Evolutionary conservation across 441 rosid genomes (phyloP), one percentile per base, ranked within the genome.

Genomic region (Mallotus japonicus): DNA sequence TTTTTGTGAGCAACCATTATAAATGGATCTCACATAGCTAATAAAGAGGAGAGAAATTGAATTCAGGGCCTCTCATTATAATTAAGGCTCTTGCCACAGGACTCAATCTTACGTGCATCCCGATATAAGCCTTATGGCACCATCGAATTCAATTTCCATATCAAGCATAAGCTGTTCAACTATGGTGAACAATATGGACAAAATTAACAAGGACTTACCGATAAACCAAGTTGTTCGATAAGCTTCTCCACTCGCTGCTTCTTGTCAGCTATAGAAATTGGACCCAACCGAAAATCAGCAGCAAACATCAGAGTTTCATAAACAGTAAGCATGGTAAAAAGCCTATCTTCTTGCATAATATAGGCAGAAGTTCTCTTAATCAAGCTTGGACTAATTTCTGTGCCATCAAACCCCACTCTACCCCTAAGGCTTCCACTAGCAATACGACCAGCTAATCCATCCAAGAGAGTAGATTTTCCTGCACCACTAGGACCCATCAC

Each of bases 401-500:
- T 71, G 8, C 89, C 91, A 61, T 85, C 88, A 71, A 85, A 64
- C 11, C 83, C 80, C 62, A 89, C 89, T 73, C 75, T 75, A 10
- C 94, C 94, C 69, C 77, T 78, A 13, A 89, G 82, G 72, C 94
- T 87, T 65, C 88, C 91, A 47, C 85, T 86, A 0, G 91, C 86
- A 4, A 87, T 89, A 6, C 88, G 78, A 13, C 92, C 89, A 0
- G 89, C 91, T 64, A 89, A 37, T 17, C 82, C 91, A 56, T 89
- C 94, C 67, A 89, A 70, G 12, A 89, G 69, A 1, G 94, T 87
- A 6, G 94, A 89, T 76, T 89, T 89, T 44, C 91, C 90, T 0
- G 94, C 91, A 22, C 92, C 94, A 51, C 94, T 89, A 1, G 89
- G 90, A 65, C 90, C 94, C 91, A 89, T 86, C 54, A 89, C 90